phyloP scores from a whole-genome alignment of 345 rosid genomes.

The Trapa incisa region DNA sequence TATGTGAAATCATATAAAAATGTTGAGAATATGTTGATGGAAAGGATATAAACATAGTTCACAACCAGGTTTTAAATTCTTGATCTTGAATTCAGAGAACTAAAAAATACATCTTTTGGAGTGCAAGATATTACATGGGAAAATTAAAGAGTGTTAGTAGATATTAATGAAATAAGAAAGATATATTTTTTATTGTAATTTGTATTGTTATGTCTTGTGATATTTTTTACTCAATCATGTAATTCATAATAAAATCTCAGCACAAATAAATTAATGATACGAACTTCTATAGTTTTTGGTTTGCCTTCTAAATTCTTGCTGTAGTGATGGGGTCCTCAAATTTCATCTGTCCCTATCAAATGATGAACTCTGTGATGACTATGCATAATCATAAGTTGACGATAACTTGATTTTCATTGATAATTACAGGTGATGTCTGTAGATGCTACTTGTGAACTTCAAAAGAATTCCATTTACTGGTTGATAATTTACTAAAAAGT shows the following conservation, averaged over 20 bases:
- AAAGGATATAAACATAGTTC: too few species aligned
- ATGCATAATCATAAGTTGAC: neutral
- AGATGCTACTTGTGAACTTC: neutral
- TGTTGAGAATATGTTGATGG: too few species aligned
- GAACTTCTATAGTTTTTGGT: neutral
- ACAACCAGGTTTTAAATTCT: too few species aligned
- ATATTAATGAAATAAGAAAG: too few species aligned
- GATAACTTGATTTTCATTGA: neutral
- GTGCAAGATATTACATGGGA: too few species aligned
- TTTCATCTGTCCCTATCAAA: neutral
- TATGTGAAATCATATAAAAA: too few species aligned
- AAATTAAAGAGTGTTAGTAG: too few species aligned
- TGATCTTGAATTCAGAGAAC: too few species aligned
- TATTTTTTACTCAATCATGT: neutral
- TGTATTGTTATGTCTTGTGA: neutral
- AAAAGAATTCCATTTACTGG: neutral
- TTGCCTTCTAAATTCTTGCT: neutral
- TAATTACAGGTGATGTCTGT: neutral
- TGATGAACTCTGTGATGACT: neutral
- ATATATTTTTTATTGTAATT: too few species aligned
- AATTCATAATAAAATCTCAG: neutral
- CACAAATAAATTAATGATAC: neutral
- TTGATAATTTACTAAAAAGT: neutral
- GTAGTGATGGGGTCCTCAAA: neutral
- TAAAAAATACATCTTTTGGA: too few species aligned